Evolutionary conservation across 345 rosid species (phyloP).

Genomic region (Hevea brasiliensis): DNA sequence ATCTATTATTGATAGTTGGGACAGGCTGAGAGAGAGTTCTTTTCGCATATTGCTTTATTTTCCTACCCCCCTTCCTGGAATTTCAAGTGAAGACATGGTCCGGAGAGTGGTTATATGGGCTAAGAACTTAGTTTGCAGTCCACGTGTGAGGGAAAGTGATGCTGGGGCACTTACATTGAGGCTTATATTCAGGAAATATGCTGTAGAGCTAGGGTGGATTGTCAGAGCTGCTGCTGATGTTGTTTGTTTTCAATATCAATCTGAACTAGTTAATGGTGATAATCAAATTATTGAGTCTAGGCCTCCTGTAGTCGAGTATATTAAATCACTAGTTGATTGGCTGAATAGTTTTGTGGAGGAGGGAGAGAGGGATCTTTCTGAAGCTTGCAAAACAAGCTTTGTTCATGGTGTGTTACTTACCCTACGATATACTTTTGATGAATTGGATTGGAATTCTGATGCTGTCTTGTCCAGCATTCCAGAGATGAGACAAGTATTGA

Average conservation of each 20-base stretch:
- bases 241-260: conserved; percentile 45
- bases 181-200: conserved; percentile 89
- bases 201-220: conserved; percentile 76
- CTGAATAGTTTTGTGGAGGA: conserved; percentile 63
- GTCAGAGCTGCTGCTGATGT: conserved; percentile 59
- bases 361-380: conserved; percentile 77
- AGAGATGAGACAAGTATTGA: conserved; percentile 68
- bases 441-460: conserved; percentile 81
- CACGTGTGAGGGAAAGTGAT: conserved; percentile 99
- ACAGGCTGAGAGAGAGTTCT: conserved; percentile 82
- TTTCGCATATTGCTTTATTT: conserved; percentile 81
- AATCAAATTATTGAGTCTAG: conserved; percentile 25
- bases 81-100: conserved; percentile 70
- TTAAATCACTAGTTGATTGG: conserved; percentile 76
- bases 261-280: conserved; percentile 33
- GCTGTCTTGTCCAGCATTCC: conserved; percentile 54
- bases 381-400: conserved; percentile 86
- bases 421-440: conserved; percentile 91
- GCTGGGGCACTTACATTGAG: conserved; percentile 83
- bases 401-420: conserved; percentile 91
- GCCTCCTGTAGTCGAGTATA: conserved; percentile 70
- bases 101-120: conserved; percentile 74
- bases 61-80: conserved; percentile 92
- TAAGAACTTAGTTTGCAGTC: conserved; percentile 78
- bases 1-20: conserved; percentile 97